Conservation (phyloP, 2,329 filamentous ascomycete species). For the Fusarium xylarioides region DNA sequence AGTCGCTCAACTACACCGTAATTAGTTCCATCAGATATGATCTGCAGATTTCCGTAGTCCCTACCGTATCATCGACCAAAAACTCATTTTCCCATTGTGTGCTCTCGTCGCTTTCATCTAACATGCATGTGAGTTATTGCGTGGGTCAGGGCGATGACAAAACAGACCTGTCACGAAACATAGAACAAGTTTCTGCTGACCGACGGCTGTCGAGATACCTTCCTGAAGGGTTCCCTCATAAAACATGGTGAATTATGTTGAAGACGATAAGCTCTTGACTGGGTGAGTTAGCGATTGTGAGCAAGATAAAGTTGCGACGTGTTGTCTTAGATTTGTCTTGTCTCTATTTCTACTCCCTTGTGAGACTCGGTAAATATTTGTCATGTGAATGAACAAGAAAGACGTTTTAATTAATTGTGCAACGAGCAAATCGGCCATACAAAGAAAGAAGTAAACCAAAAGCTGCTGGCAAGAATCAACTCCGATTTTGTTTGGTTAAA, state of each 20-base stretch:
- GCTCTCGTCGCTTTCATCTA: slow-evolving; percentile 69
- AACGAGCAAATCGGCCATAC: too few species aligned
- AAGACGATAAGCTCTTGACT: neutral
- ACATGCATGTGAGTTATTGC: slow-evolving; percentile 23
- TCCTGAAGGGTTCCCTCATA: slow-evolving; percentile 82
- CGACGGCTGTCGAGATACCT: slow-evolving; percentile 79
- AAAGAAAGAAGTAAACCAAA: too few species aligned
- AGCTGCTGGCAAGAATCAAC: slow-evolving; percentile 4
- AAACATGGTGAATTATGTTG: slow-evolving; percentile 67
- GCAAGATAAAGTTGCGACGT: slow-evolving; percentile 5
- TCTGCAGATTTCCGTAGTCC: slow-evolving; percentile 5
- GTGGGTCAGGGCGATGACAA: slow-evolving; percentile 7
- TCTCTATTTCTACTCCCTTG: slow-evolving; percentile 18
- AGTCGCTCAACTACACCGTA: slow-evolving; percentile 58
- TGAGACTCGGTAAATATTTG: neutral
- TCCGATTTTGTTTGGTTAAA: too few species aligned
- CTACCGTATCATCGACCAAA: slow-evolving; percentile 65
- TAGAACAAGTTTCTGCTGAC: slow-evolving; percentile 78
- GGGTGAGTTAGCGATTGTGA: neutral
- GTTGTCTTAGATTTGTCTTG: slow-evolving; percentile 37
- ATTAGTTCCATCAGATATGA: slow-evolving; percentile 17
- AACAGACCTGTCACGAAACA: slow-evolving; percentile 82
- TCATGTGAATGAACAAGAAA: neutral
- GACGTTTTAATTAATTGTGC: neutral
- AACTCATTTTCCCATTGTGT: slow-evolving; percentile 77